Percentiles rank a stretch among this genome's conserved stretches.
These are phyloP conservation scores for Eimeria falciformis DNA, from an alignment of 169 alveolate genomes.

Conservation along the genomic window DNA sequence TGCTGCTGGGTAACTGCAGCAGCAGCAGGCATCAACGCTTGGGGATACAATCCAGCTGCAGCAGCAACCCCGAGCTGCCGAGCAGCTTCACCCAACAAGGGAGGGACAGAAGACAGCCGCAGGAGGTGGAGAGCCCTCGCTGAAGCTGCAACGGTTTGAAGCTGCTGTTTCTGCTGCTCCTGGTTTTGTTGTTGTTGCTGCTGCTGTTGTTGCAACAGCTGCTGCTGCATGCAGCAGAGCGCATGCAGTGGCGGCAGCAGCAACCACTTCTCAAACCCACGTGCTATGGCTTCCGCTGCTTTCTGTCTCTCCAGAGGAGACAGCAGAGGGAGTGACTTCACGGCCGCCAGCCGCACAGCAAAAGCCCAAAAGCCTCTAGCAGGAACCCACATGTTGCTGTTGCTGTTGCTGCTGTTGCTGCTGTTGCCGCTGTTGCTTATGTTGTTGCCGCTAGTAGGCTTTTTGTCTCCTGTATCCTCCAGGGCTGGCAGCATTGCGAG, in stretches of 20 bases:
- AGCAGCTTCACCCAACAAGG: constrained; percentile 24
- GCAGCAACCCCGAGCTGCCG: constrained; percentile 33
- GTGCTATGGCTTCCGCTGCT: background rate
- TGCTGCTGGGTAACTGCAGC: background rate
- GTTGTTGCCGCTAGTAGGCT: background rate
- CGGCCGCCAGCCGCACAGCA: background rate
- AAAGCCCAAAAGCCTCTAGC: constrained; percentile 31
- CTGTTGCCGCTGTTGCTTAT: constrained; percentile 8
- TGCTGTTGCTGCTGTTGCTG: constrained; percentile 49
- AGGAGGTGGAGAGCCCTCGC: background rate
- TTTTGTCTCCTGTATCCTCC: background rate
- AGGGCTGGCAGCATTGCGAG: background rate
- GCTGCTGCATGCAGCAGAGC: background rate
- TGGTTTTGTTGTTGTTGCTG: background rate
- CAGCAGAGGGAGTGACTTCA: background rate
- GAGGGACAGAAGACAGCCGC: constrained; percentile 17
- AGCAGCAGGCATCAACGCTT: background rate
- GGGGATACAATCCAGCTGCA: constrained; percentile 14
- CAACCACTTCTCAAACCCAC: background rate
- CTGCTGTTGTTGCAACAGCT: constrained; percentile 38
- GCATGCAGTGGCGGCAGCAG: constrained; percentile 1
- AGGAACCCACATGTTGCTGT: background rate
- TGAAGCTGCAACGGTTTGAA: constrained; percentile 14
- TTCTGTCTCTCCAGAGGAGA: background rate
- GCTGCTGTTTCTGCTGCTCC: constrained; percentile 15